Evolutionary conservation across 2,329 filamentous ascomycete genomes (phyloP).

Genomic region (Myriosclerotinia duriaeana): DNA sequence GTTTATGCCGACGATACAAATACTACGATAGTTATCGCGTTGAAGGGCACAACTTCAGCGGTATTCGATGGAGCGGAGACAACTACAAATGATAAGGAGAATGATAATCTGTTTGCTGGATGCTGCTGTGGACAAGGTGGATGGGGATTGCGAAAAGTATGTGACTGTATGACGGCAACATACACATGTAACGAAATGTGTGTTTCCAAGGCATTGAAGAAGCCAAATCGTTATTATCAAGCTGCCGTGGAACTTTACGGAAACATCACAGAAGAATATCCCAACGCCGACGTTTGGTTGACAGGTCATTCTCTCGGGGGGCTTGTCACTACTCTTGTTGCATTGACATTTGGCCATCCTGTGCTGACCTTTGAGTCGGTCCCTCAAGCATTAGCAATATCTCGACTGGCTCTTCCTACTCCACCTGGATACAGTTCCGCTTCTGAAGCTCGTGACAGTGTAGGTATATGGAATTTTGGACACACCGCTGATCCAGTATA

Average conservation of each 20-base stretch:
- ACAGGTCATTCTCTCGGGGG: constrained; percentile 89
- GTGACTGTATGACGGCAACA: constrained; percentile 75
- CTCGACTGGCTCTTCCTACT: constrained; percentile 77
- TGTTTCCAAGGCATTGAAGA: constrained; percentile 66
- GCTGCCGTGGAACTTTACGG: constrained; percentile 84
- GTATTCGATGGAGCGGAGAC: constrained; percentile 94
- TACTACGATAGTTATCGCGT: constrained; percentile 79
- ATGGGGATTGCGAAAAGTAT: constrained; percentile 84
- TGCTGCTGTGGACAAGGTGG: constrained; percentile 93
- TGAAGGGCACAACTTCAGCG: constrained; percentile 85
- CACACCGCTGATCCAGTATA: constrained; percentile 93
- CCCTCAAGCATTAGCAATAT: constrained; percentile 80
- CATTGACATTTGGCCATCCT: constrained; percentile 83
- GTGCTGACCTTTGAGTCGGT: constrained; percentile 87
- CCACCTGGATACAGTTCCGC: constrained; percentile 59
- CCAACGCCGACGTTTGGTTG: constrained; percentile 79
- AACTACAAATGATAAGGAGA: constrained; percentile 91
- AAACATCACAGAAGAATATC: constrained; percentile 85
- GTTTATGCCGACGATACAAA: constrained; percentile 85
- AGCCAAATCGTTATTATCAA: constrained; percentile 86
- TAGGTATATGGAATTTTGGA: constrained; percentile 82
- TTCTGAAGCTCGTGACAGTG: constrained; percentile 66
- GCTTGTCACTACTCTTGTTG: constrained; percentile 79
- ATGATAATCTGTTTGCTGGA: constrained; percentile 94
- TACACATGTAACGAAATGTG: constrained; percentile 91